Evolutionary conservation across 768 basidiomycete genomes (phyloP), one percentile per base, ranked within the genome.

Genomic region (Pisolithus tinctorius): DNA sequence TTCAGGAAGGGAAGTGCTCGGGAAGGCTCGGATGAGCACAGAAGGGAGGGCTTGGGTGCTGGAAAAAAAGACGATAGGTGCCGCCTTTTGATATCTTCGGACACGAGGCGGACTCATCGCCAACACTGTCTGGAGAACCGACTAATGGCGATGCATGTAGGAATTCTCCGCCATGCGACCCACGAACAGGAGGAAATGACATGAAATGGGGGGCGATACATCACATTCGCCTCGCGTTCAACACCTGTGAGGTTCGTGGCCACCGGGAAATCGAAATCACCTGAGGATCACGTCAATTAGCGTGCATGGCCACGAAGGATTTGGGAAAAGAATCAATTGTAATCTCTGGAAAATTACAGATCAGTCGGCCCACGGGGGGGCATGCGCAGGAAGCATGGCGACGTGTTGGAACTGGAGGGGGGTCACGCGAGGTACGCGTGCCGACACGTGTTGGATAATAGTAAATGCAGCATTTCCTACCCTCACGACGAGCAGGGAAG

Each of bases 101-200:
- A 64, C 63, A 57, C 37, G 56, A 57, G 63, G 63, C 63, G 55
- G 49, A 54, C 61, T 9, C 27, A 65, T 60, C 64, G 63, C 62
- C 63, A 61, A 58, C 39, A 37, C n/a, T 25, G 53, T 39, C 52
- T 63, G 40, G 52, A 60, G 63, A 65, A 60, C 54, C 58, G 63
- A 63, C 55, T 27, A 49, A 55, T 46, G 61, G 63, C 63, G 64
- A 57, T 66, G 63, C 29, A 34, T 48, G 57, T 63, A 52, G 55
- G 56, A 39, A 62, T 63, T 61, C 64, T 54, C 38, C 55, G 58
- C 60, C 63, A 65, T 53, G 64, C 64, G 43, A 45, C 43, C 10
- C 26, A 16, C 8, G 8, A n/a, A 25, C 26, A 9, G 20, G 43
- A 9, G 13, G 29, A n/a, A 5, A 17, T 56, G 50, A 30, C 57